phyloP scores from a whole-genome alignment of 1,284 basidiomycete genomes.

The Fomitopsis betulina region DNA sequence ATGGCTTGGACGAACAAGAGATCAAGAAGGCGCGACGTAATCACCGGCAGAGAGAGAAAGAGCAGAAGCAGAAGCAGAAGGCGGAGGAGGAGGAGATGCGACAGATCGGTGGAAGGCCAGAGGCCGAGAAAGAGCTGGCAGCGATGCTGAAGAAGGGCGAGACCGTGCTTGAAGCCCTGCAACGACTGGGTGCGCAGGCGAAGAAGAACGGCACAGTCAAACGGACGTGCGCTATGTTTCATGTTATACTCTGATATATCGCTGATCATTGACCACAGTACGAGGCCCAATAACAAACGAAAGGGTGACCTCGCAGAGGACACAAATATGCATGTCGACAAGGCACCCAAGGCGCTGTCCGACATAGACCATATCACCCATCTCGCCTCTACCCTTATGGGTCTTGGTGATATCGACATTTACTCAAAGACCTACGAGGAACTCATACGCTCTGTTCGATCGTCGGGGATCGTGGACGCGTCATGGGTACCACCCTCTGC shows the following conservation, averaged over 20 bases:
- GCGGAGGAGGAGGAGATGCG: slow-evolving; percentile 71
- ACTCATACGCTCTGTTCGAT: slow-evolving; percentile 68
- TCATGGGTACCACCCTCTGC: slow-evolving; percentile 77
- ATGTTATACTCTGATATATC: not conserved
- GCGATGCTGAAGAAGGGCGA: slow-evolving; percentile 83
- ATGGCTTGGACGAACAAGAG: slow-evolving; percentile 80
- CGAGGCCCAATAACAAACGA: slow-evolving; percentile 29
- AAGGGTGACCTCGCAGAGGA: slow-evolving; percentile 30
- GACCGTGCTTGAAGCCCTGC: slow-evolving; percentile 85
- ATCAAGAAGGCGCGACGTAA: slow-evolving; percentile 79
- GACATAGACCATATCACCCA: slow-evolving; percentile 78
- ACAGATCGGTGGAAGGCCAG: slow-evolving; percentile 62
- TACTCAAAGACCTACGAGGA: slow-evolving; percentile 84
- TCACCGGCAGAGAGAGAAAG: slow-evolving; percentile 65
- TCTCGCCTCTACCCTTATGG: slow-evolving; percentile 79
- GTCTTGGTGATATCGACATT: slow-evolving; percentile 76
- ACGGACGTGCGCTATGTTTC: slow-evolving; percentile 26
- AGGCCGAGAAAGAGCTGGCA: slow-evolving; percentile 67
- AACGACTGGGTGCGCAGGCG: slow-evolving; percentile 73
- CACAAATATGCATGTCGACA: slow-evolving; percentile 44
- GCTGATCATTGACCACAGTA: not conserved
- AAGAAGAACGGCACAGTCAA: slow-evolving; percentile 50
- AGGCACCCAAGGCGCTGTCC: slow-evolving; percentile 31
- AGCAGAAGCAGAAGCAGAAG: slow-evolving; percentile 63
- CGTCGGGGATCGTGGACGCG: slow-evolving; percentile 60